Conservation (phyloP, 1,284 basidiomycete species). For the Pterulicium gracile region DNA sequence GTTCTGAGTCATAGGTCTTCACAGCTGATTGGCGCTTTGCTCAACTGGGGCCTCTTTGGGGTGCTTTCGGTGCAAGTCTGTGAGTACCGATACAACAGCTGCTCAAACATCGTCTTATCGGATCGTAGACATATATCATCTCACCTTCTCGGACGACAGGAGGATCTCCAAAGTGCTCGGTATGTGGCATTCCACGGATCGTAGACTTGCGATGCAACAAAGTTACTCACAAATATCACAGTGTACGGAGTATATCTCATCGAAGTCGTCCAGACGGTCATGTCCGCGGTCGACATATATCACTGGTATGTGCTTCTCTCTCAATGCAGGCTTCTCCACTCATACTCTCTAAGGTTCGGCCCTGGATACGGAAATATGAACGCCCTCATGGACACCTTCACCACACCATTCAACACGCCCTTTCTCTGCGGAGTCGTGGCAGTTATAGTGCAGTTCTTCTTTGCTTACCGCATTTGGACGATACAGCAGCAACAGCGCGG, state of each 20-base stretch:
- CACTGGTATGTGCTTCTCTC: background rate
- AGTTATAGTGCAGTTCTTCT: background rate
- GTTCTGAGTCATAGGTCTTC: background rate
- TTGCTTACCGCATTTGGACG: background rate
- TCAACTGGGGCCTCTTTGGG: background rate
- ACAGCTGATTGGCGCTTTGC: background rate
- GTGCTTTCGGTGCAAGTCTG: background rate
- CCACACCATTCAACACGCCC: background rate
- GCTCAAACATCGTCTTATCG: background rate
- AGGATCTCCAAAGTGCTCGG: background rate
- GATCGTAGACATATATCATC: background rate
- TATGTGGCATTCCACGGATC: background rate
- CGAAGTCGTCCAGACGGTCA: background rate
- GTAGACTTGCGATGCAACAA: too few relatives aligned
- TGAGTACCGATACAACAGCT: background rate
- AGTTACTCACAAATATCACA: background rate
- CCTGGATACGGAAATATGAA: background rate
- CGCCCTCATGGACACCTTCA: background rate
- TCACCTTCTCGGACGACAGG: background rate
- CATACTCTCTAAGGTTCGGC: background rate
- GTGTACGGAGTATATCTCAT: background rate
- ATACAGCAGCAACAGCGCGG: background rate
- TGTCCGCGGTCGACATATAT: background rate
- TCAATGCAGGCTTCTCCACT: background rate
- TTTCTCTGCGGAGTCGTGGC: slow-evolving; percentile 1